Evolutionary conservation across 2,329 filamentous ascomycete genomes (phyloP), one percentile per base, ranked within the genome.

Genomic region (Claviceps humidiphila): DNA sequence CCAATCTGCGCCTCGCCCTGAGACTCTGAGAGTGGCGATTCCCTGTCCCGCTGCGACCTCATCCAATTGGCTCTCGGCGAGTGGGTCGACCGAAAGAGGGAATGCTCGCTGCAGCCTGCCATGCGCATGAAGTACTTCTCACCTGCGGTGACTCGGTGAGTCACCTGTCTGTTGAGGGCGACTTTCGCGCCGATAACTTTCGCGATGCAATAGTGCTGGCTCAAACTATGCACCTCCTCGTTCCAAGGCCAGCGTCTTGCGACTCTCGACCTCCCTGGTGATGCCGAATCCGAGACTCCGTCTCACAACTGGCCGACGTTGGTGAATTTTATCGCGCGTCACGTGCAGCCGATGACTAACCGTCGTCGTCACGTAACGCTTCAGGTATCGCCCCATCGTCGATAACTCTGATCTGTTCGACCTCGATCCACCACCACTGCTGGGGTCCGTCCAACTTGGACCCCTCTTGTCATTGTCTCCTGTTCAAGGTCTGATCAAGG

Each of bases 381-480:
- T 8, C 26, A 11, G 9, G 30, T 34, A 34, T 34, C 30, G 30
- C 30, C 30, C 30, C 30, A 34, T 34, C 30, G 30, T 40, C 38
- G n/a, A n/a, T 40, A 42, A 51, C 24, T 51, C 43, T 46, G 26
- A 20, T 45, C 16, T 40, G 39, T 44, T 30, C 43, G 30, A 34
- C 40, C 34, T 46, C 47, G 43, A 47, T 54, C 50, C 51, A 53
- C 54, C 51, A 54, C 41, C 49, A 55, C 30, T 52, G 38, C 52
- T 48, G 54, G 54, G 54, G 54, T 55, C 52, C 54, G 47, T 51
- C 54, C 51, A 38, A 37, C 26, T 54, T 51, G 54, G 54, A 54
- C 54, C 53, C 52, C 54, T 48, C 51, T 51, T 42, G 41, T 22
- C 37, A 53, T 46, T 17, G 38, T 45, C 41, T 37, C 7, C 44